Percentiles rank a stretch among this genome's conserved stretches.
phyloP scores from a whole-genome alignment of 305 asterid species.

The Fraxinus sp. region DNA sequence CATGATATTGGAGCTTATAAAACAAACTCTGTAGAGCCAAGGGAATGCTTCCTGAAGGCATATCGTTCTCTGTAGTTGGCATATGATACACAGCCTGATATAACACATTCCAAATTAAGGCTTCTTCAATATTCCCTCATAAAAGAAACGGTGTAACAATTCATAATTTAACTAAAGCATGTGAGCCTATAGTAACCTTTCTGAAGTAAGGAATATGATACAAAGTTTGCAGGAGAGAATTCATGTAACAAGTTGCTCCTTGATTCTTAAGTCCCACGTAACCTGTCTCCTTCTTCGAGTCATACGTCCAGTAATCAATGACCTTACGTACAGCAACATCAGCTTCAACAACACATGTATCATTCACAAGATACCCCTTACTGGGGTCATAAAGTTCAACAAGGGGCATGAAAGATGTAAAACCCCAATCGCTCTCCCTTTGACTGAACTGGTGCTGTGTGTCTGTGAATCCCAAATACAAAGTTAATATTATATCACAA shows the following conservation, averaged over 20 bases:
- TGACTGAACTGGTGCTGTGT: slow-evolving; percentile 51
- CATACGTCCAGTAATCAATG: slow-evolving; percentile 73
- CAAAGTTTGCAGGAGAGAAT: slow-evolving; percentile 83
- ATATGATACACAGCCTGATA: slow-evolving; percentile 93
- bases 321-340: slow-evolving; percentile 88
- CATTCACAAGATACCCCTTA: slow-evolving; percentile 76
- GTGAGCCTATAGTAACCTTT: slow-evolving; percentile 53
- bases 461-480: slow-evolving; percentile 32
- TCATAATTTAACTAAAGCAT: slow-evolving; percentile 17
- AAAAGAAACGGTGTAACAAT: slow-evolving; percentile 14
- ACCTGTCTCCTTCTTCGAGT: slow-evolving; percentile 93
- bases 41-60: slow-evolving; percentile 91
- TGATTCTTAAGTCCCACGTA: slow-evolving; percentile 92
- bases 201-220: slow-evolving; percentile 90
- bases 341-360: slow-evolving; percentile 77
- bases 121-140: slow-evolving; percentile 26
- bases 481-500: neutral
- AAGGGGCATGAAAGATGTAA: slow-evolving; percentile 60
- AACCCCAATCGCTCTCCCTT: slow-evolving; percentile 64
- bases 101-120: slow-evolving; percentile 28
- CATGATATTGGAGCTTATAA: slow-evolving; percentile 84
- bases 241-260: slow-evolving; percentile 97
- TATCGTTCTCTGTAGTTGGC: slow-evolving; percentile 95
- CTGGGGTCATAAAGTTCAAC: slow-evolving; percentile 54
- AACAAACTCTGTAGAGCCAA: slow-evolving; percentile 91